Conservation (phyloP, 352 stramenopile species). For the Phytophthora pseudosyringae region DNA sequence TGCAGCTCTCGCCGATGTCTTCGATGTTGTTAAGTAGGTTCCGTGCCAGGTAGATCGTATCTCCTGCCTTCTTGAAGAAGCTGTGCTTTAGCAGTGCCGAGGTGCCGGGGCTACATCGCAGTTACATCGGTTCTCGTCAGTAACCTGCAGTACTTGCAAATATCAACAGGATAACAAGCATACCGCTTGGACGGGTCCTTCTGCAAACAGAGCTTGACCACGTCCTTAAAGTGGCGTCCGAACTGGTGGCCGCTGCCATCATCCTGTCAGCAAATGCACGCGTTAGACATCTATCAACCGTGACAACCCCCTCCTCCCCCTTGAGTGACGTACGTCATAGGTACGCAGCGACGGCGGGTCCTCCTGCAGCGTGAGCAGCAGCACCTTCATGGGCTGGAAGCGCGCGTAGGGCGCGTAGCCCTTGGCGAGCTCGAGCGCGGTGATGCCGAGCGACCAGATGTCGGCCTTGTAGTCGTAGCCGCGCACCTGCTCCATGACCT, state of each 20-base stretch:
- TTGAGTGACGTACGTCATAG: constrained; percentile 72
- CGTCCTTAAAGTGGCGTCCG: constrained; percentile 87
- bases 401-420: constrained; percentile 98
- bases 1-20: constrained; percentile 90
- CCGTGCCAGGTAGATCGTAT: constrained; percentile 66
- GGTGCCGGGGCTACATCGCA: constrained; percentile 66
- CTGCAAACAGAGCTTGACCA: constrained; percentile 90
- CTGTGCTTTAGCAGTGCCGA: constrained; percentile 87
- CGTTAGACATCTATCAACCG: constrained; percentile 10
- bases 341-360: constrained; percentile 93
- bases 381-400: constrained; percentile 98
- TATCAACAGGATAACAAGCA: neutral
- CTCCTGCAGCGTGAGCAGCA: constrained; percentile 97
- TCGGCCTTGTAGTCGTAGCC: constrained; percentile 97
- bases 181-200: constrained; percentile 89
- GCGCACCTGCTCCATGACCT: constrained; percentile 93
- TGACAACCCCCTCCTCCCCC: neutral
- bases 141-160: neutral
- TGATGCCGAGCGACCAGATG: constrained; percentile 99
- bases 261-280: constrained; percentile 49
- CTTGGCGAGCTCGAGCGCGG: constrained; percentile 98
- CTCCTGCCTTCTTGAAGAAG: constrained; percentile 90
- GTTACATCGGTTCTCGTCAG: neutral
- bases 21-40: constrained; percentile 81
- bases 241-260: constrained; percentile 87